Base-by-base conservation (phyloP, 1,139 yeast genomes). In the Blastobotrys malaysiensis region DNA sequence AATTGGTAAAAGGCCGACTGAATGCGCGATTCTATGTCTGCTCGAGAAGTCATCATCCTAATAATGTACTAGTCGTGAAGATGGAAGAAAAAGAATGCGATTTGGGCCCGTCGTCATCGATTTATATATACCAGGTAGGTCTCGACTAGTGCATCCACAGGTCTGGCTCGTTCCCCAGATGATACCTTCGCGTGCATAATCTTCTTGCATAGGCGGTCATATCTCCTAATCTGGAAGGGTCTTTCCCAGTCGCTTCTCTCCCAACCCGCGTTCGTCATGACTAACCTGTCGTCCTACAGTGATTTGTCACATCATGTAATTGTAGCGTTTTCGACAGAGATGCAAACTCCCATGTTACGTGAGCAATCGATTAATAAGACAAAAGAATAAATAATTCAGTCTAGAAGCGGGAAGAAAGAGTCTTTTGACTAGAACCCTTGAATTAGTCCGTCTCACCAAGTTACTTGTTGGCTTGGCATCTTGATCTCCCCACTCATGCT, bases 1-100 rank as follows among this genome's bases (percentile, higher is more conserved):
- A 50, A 26, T 20, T 50, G 39, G 49, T 24, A 18, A 13, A 50
- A 31, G 5, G 39, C 39, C 16, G 39, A 31, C 16, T 31, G 39
- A 11, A 31, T 31, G 39, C 16, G 39, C n/a, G 39, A 3, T 16
- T 31, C 39, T 31, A 31, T 31, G 7, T 31, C 39, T 31, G 39
- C 39, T 31, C 39, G 39, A 14, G 39, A 31, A 31, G 16, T 31
- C 39, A 31, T 31, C 39, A 5, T 13, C 11, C 11, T 9, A 9
- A 3, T 9, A 26, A 13, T 22, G 5, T 22, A 22, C 5, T 5
- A 22, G 26, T 22, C 7, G 11, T 26, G 11, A 13, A 9, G 7
- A 13, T 5, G 7, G 11, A 9, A 26, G 11, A 26, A 9, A 9
- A 13, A 2, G 31, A 26, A 9, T 5, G 31, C 7, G 7, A 7